Evolutionary conservation across 176 grass and related monocot genomes (phyloP).

Genomic region (Raddia distichophylla): DNA sequence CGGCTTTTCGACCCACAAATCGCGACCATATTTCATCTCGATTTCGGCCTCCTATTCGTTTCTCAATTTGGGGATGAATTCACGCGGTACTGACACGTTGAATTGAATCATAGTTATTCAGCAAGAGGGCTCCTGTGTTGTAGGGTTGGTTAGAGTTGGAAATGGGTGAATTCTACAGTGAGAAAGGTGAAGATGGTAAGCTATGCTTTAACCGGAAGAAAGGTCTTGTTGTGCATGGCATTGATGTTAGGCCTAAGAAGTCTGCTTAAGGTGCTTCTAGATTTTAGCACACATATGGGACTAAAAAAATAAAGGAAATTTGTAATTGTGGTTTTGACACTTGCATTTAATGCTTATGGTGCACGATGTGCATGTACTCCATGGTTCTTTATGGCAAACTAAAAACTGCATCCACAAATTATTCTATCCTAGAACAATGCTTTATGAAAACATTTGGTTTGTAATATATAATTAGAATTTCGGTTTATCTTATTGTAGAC

Average conservation of each 20-base stretch:
- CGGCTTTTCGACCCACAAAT: not conserved
- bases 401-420: not conserved
- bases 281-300: not conserved
- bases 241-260: too few species aligned
- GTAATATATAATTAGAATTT: not conserved
- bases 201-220: not conserved
- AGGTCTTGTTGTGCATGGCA: not conserved
- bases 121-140: not conserved
- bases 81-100: not conserved
- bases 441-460: not conserved
- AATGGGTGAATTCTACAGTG: constrained; percentile 33
- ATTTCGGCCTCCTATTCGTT: not conserved
- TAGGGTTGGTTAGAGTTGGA: constrained; percentile 25
- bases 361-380: too few species aligned
- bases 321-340: not conserved
- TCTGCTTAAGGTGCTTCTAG: too few species aligned
- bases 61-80: not conserved
- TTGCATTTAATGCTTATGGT: not conserved
- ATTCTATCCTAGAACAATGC: not conserved
- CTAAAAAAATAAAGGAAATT: too few species aligned
- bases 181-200: constrained; percentile 10
- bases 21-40: not conserved
- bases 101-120: not conserved
- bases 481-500: too few species aligned
- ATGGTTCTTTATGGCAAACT: too few species aligned